phyloP scores from a whole-genome alignment of 2,329 filamentous ascomycete species.

The Ophiostoma sp. region DNA sequence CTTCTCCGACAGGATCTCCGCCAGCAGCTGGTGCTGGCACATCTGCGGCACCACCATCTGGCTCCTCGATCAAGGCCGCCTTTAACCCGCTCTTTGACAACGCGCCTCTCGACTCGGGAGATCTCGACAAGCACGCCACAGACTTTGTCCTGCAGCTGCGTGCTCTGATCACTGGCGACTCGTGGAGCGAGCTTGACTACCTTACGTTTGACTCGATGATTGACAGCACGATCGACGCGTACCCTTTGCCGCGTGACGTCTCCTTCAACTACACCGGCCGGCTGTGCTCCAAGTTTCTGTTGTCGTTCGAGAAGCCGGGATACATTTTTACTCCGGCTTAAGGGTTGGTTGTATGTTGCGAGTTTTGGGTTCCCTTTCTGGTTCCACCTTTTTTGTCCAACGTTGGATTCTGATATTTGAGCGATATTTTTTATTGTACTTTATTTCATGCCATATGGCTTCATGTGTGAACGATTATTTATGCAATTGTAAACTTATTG shows the following conservation, averaged over 20 bases:
- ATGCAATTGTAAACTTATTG: too few species aligned
- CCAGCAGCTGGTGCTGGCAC: neutral
- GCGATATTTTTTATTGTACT: neutral
- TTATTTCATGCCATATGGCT: neutral
- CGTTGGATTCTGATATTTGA: too few species aligned
- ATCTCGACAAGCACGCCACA: constrained; percentile 48
- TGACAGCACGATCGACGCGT: constrained; percentile 2
- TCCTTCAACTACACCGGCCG: constrained; percentile 54
- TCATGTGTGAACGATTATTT: neutral
- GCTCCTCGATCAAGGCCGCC: constrained; percentile 34
- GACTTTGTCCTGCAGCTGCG: constrained; percentile 50
- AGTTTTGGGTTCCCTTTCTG: too few species aligned
- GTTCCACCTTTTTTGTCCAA: neutral
- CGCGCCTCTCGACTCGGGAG: constrained; percentile 43
- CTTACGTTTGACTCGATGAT: constrained; percentile 12
- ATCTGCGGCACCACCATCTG: neutral
- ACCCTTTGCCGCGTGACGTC: constrained; percentile 40
- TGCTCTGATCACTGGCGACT: constrained; percentile 43
- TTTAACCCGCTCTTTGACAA: constrained; percentile 59
- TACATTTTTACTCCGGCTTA: constrained; percentile 26
- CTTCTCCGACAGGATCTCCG: constrained; percentile 17
- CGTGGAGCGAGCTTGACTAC: constrained; percentile 35
- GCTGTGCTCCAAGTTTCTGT: constrained; percentile 54
- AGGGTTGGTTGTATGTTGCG: neutral
- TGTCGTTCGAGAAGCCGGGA: constrained; percentile 47